Conservation (phyloP, 1,139 yeast species). For the Meyerozyma sp. region DNA sequence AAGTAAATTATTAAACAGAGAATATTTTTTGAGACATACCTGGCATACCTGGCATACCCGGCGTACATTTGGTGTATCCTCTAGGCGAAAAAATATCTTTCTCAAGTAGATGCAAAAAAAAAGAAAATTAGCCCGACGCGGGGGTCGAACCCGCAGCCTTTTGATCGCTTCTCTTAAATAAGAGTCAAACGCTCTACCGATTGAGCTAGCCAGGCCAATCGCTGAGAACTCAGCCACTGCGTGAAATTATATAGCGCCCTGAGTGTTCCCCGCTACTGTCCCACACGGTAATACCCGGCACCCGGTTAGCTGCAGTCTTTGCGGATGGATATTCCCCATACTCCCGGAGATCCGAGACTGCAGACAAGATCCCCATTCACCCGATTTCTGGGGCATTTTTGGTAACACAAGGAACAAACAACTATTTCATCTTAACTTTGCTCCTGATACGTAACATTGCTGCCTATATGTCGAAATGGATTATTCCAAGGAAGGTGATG, state of each 20-base stretch:
- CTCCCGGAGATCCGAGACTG: background rate
- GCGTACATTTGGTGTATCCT: no score
- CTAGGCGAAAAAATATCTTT: background rate
- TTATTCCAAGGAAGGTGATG: background rate
- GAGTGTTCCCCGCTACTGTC: background rate
- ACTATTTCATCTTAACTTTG: background rate
- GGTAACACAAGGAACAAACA: background rate
- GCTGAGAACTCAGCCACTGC: background rate
- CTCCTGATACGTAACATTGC: background rate
- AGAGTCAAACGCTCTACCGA: slow-evolving; percentile 2
- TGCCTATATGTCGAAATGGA: background rate
- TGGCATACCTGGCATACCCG: no score
- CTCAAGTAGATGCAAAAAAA: background rate
- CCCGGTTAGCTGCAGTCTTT: background rate
- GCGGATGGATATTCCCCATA: background rate
- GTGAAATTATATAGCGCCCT: background rate
- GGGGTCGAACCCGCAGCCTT: slow-evolving; percentile 21
- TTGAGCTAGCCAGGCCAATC: slow-evolving; percentile 1
- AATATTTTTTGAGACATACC: background rate
- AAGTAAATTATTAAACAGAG: background rate
- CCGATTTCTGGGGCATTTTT: slow-evolving; percentile 1
- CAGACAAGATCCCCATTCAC: background rate
- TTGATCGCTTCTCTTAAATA: slow-evolving; percentile 7
- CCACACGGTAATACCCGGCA: background rate
- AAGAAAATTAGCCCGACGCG: slow-evolving; percentile 15